A percentile compares a stretch with the other conserved stretches of the same genome.
Conservation (phyloP, 106 monocot species). For the Dendrobium catenatum region DNA sequence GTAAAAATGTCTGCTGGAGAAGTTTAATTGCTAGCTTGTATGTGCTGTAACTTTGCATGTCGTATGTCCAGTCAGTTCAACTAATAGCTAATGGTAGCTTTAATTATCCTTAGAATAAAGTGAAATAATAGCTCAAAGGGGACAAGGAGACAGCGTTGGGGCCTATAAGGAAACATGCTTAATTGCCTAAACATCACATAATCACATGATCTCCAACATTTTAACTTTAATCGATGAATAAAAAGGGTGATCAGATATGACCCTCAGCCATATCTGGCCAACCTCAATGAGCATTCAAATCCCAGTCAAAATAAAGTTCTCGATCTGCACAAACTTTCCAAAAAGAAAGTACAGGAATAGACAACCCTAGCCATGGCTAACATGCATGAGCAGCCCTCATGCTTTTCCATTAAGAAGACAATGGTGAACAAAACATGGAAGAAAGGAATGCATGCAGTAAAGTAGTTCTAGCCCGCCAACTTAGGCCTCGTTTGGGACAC, state of each 20-base stretch:
- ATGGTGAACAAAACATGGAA: background rate
- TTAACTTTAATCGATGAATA: background rate
- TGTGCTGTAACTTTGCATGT: too few species aligned
- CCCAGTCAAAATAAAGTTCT: background rate
- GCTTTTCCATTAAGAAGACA: too few species aligned
- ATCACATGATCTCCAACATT: background rate
- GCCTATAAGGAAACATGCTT: background rate
- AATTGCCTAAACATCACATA: background rate
- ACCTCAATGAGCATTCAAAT: background rate
- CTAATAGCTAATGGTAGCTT: too few species aligned
- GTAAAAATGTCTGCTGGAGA: too few species aligned
- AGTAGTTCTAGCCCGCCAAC: background rate
- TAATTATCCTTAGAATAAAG: too few species aligned
- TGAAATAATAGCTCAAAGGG: background rate
- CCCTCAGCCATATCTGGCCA: background rate
- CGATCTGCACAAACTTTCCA: background rate
- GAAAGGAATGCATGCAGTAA: background rate
- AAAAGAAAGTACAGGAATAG: background rate
- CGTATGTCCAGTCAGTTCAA: too few species aligned
- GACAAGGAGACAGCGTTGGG: background rate
- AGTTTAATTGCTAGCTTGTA: too few species aligned
- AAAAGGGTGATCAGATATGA: background rate
- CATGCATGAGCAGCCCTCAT: too few species aligned
- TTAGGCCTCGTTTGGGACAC: background rate
- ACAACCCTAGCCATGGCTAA: too few species aligned